Conservation (phyloP, 2,329 filamentous ascomycete genomes). For the Epichloe sibirici region DNA sequence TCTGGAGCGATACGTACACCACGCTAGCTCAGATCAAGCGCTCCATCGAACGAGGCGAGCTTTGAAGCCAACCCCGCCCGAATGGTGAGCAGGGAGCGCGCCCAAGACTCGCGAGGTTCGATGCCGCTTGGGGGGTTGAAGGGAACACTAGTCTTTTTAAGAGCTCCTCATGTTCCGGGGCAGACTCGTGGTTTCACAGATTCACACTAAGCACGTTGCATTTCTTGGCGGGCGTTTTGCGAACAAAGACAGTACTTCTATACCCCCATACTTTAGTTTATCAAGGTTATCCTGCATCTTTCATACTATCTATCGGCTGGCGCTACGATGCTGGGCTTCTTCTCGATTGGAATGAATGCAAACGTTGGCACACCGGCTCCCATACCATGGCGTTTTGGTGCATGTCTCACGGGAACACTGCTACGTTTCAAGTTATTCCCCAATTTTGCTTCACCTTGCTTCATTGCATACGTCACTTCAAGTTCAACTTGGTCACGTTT, state of each 20-base stretch:
- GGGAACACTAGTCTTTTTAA: not conserved
- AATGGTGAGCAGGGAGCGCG: too few species aligned
- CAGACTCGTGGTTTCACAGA: too few species aligned
- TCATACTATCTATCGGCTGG: not conserved
- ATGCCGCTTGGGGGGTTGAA: not conserved
- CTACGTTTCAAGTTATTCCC: not conserved
- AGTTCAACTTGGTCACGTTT: not conserved
- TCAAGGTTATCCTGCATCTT: not conserved
- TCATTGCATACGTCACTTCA: not conserved
- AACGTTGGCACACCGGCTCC: not conserved
- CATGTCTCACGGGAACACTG: not conserved
- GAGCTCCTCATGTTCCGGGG: not conserved
- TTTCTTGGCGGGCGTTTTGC: not conserved
- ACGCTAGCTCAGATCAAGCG: slow-evolving; percentile 17
- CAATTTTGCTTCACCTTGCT: not conserved
- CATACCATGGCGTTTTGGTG: not conserved
- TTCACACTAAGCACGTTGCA: not conserved
- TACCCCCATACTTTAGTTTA: not conserved
- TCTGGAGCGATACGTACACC: slow-evolving; percentile 23
- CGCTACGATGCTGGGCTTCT: not conserved
- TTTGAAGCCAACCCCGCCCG: slow-evolving; percentile 9
- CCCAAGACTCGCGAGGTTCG: too few species aligned
- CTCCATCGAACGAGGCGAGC: slow-evolving; percentile 19
- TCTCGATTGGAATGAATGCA: not conserved
- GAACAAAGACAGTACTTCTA: not conserved